Percentiles rank a stretch among this genome's conserved stretches.
phyloP scores from a whole-genome alignment of 129 eudicot species.

The Dittrichia graveolens region DNA sequence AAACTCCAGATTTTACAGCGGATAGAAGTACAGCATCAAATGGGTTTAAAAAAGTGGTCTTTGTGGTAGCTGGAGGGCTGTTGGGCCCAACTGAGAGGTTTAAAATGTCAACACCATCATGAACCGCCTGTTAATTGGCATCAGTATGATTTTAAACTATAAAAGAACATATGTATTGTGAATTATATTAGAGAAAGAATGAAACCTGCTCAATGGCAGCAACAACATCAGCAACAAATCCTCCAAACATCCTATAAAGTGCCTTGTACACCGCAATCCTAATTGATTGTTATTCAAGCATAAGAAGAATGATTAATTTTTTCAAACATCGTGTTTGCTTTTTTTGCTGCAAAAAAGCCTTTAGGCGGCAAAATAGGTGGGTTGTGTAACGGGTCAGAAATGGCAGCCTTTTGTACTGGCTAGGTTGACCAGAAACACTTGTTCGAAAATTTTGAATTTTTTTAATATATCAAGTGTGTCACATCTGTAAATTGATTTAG shows the following conservation, averaged over 20 bases:
- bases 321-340: too few relatives aligned
- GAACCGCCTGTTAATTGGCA: slow-evolving; percentile 68
- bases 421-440: not conserved
- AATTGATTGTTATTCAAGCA: slow-evolving; percentile 1
- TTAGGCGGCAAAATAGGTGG: not conserved
- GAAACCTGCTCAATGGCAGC: slow-evolving; percentile 80
- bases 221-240: slow-evolving; percentile 91
- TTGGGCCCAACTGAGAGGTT: slow-evolving; percentile 97
- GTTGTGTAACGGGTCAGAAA: slow-evolving; percentile 12
- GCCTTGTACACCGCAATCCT: slow-evolving; percentile 99
- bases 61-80: slow-evolving; percentile 94
- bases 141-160: not conserved
- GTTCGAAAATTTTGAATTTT: not conserved
- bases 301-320: too few relatives aligned
- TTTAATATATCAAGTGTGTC: too few relatives aligned
- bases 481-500: too few relatives aligned
- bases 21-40: slow-evolving; percentile 90
- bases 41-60: slow-evolving; percentile 86
- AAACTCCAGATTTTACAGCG: slow-evolving; percentile 92
- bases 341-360: not conserved
- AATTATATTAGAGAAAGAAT: not conserved
- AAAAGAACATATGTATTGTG: not conserved
- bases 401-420: not conserved
- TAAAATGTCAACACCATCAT: slow-evolving; percentile 92
- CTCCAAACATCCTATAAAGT: slow-evolving; percentile 95